Evolutionary conservation across 2,329 filamentous ascomycete species (phyloP), one percentile per base, ranked within the genome.

Genomic region (Colletotrichum sansevieriae): DNA sequence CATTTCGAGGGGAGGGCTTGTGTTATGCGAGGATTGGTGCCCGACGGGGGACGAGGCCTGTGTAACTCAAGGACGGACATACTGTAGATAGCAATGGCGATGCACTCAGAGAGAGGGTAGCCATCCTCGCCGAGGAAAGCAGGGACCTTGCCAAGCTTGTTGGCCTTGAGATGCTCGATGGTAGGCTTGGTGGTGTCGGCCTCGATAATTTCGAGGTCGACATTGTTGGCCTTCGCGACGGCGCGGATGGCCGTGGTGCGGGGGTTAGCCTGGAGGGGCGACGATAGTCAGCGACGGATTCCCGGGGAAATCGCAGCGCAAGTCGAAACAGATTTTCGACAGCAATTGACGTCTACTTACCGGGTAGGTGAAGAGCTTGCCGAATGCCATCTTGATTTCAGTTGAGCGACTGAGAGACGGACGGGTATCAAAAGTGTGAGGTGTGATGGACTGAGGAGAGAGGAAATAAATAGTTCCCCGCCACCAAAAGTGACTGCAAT

Each of bases 61-160:
- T 57, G 41, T 66, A 65, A 70, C 61, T 69, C 61, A 57, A 57
- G 54, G 22, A 20, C n/a, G 33, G 37, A 94, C 95, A 78, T 93
- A 99, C 96, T 85, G 88, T 98, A 99, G 87, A 99, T 93, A 80
- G 94, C 93, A 79, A 99, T 95, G 82, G 96, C 96, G 77, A 98
- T 95, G 83, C 83, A 87, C 91, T 99, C 96, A 73, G 89, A 91
- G 76, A 99, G 90, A 77, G 90, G 85, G 84, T 92, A 98, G 83
- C 95, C 95, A 84, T 99, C 96, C 79, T 91, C 87, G 80, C 95
- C 95, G 78, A 95, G 88, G 80, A 99, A 98, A 79, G 94, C 92
- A 74, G 96, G 96, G 79, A 98, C 87, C 88, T 95, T 97, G 85
- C 92, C 92, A 73, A 97, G 91, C 78, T 90, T 89, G 88, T 94